Percentiles rank a stretch among this genome's conserved stretches.
These are phyloP conservation scores for Saitozyma sp. DNA, from an alignment of 768 basidiomycete genomes.

Conservation along the genomic window DNA sequence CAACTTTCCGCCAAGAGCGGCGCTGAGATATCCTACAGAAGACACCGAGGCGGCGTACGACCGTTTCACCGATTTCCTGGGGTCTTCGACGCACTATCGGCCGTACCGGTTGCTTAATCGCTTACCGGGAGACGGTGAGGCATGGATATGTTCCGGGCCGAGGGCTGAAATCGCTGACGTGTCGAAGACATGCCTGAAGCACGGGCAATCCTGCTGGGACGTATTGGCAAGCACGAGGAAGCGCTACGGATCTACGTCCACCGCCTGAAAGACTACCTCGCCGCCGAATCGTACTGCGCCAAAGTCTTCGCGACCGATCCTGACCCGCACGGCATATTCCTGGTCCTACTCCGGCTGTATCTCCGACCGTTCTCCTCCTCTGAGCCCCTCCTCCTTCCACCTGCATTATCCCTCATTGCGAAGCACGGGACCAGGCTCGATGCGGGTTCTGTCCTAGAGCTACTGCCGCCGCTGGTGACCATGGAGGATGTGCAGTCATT, in stretches of 20 bases:
- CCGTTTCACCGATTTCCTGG: conserved; percentile 69
- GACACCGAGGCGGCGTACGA: not conserved
- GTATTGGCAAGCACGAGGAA: conserved; percentile 85
- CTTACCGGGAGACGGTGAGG: conserved; percentile 76
- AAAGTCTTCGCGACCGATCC: conserved; percentile 66
- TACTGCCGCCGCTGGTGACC: conserved; percentile 86
- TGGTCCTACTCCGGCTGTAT: conserved; percentile 82
- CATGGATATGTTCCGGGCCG: not conserved
- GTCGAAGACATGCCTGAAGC: conserved; percentile 79
- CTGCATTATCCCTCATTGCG: conserved; percentile 84
- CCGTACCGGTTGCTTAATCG: conserved; percentile 76
- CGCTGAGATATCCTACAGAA: not conserved
- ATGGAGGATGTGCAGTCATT: conserved; percentile 77
- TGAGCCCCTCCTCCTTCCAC: conserved; percentile 60
- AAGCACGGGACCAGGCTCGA: conserved; percentile 81
- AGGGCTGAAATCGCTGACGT: not conserved
- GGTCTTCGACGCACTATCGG: conserved; percentile 67
- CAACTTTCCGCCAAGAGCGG: too few relatives aligned
- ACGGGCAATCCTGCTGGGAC: conserved; percentile 84
- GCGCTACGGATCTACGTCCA: conserved; percentile 95
- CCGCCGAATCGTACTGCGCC: conserved; percentile 96
- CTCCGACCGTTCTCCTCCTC: conserved; percentile 63
- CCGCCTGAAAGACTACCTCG: conserved; percentile 73
- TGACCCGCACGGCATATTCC: conserved; percentile 66
- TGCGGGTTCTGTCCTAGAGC: conserved; percentile 73